Evolutionary conservation across 2,329 filamentous ascomycete genomes (phyloP), one percentile per base, ranked within the genome.

Genomic region (Fusarium algeriense): DNA sequence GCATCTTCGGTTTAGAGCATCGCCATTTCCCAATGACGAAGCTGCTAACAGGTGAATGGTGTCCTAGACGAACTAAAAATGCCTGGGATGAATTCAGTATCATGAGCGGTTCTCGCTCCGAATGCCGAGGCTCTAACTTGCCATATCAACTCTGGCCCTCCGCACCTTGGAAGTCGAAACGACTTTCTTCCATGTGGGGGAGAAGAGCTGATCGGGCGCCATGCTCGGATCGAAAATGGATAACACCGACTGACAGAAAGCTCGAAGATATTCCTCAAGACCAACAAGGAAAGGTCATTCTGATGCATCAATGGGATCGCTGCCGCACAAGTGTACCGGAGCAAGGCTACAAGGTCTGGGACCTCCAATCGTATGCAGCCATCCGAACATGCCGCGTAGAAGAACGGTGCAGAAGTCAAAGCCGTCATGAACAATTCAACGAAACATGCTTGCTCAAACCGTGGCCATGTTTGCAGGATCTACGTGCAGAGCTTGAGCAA

Each of bases 1-100:
- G 58, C 10, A 46, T 64, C 14, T 64, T 41, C 10, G 61, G 61
- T 15, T 10, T 64, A 0, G 48, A 46, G 10, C 48, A 64, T 48
- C 48, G 61, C 0, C 61, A 64, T 17, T 64, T 64, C 4, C 61
- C 61, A 2, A 35, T 48, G 12, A 48, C 46, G 0, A 35, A 64
- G 11, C 11, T 64, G 4, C 20, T 64, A 4, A 5, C 11, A 0
- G 59, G 59, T 1, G 48, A 64, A 1, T 64, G 61, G 61, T 64
- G 44, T 3, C 59, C 46, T 2, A 64, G 41, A 2, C 11, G 30
- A 1, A 48, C 40, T 3, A 43, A 53, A 12, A 64, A 41, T 1
- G 20, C 28, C 2, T 64, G 59, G 61, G 7, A 19, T 3, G 35
- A 64, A 3, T 32, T 10, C 2, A 64, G 40, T 4, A 26, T 4